phyloP scores from a whole-genome alignment of 164 flowering plant species.

The Berberis vulgaris region DNA sequence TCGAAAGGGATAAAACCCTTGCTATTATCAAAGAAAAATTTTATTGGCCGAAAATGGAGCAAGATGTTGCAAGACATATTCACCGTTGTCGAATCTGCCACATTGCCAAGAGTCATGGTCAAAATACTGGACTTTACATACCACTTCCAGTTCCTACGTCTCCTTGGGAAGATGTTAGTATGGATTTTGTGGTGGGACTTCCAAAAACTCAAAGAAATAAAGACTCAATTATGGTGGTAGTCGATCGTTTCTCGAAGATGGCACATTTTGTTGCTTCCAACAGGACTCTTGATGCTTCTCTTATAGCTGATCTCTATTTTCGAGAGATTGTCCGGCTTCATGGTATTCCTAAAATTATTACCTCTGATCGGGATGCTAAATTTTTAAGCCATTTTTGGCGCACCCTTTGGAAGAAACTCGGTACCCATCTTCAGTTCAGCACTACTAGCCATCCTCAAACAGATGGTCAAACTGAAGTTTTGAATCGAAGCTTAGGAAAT shows the following conservation, averaged over 20 bases:
- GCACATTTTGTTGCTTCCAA: constrained; percentile 2
- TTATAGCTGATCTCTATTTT: constrained; percentile 2
- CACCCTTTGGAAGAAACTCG: constrained; percentile 6
- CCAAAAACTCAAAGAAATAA: too few species aligned
- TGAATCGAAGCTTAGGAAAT: background rate
- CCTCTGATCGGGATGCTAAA: constrained; percentile 4
- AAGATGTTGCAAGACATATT: too few species aligned
- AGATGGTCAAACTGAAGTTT: background rate
- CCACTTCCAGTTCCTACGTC: constrained; percentile 5
- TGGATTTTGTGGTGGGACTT: too few species aligned
- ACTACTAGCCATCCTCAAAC: background rate
- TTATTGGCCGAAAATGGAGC: too few species aligned
- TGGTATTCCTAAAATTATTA: constrained; percentile 5
- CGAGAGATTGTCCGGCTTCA: constrained; percentile 3
- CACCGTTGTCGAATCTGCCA: too few species aligned
- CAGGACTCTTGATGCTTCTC: background rate
- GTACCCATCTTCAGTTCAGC: background rate
- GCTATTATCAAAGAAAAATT: constrained; percentile 2
- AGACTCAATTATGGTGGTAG: too few species aligned
- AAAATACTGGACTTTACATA: constrained; percentile 6
- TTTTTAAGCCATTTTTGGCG: constrained; percentile 10
- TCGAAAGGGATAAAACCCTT: constrained; percentile 15
- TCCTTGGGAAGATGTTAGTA: constrained; percentile 6
- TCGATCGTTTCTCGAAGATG: too few species aligned
- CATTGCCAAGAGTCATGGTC: too few species aligned